Conservation (phyloP, 2,329 filamentous ascomycete species). For the Arthrinium puccinioides region DNA sequence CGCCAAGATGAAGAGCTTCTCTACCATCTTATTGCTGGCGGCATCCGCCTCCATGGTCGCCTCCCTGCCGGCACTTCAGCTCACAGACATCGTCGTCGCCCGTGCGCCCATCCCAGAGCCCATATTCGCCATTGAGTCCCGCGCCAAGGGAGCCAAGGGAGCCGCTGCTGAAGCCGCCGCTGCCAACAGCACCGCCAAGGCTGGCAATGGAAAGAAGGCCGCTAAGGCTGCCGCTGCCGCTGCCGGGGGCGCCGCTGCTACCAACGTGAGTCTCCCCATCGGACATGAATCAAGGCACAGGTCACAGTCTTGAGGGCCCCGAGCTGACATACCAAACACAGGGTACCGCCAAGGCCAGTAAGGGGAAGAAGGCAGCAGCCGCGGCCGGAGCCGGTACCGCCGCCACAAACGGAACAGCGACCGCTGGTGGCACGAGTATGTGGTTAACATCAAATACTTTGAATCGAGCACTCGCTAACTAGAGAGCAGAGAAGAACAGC, state of each 20-base stretch:
- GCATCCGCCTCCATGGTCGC: constrained; percentile 6
- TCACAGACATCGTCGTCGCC: neutral
- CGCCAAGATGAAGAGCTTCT: constrained; percentile 8
- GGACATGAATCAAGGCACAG: too few relatives aligned
- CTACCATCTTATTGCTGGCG: constrained; percentile 7
- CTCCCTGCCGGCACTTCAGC: constrained; percentile 4
- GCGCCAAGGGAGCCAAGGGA: neutral
- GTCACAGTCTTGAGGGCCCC: too few relatives aligned
- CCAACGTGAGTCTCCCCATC: too few relatives aligned
- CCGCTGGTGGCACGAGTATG: neutral
- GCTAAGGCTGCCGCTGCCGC: neutral
- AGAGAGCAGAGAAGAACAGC: neutral
- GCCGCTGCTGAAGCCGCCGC: neutral
- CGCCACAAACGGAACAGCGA: constrained; percentile 1
- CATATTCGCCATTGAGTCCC: neutral
- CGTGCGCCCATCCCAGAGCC: constrained; percentile 2
- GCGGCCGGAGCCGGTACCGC: neutral
- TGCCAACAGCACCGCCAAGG: neutral
- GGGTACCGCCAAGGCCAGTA: neutral
- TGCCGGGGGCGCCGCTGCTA: neutral
- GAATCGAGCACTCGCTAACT: neutral
- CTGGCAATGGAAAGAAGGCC: neutral
- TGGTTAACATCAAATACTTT: too few relatives aligned
- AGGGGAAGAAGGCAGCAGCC: constrained; percentile 1
- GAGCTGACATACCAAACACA: too few relatives aligned